Evolutionary conservation across 192 early-diverging fungal species (phyloP).

Genomic region (Rhizophlyctis rosea): DNA sequence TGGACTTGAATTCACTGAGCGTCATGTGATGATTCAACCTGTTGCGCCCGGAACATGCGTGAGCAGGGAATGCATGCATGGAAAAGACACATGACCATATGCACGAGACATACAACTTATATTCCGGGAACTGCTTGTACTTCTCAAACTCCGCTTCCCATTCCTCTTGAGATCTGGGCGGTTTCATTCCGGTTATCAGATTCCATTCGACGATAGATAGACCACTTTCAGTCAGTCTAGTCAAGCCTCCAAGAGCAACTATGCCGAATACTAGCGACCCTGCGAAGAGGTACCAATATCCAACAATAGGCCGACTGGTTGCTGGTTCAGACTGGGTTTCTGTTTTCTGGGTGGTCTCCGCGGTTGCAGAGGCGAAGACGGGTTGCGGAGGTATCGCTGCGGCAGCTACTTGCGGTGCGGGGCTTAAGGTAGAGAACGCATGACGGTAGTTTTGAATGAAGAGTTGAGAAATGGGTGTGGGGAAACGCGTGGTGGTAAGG

Average conservation of each 20-base stretch:
- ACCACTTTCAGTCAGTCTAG: constrained; percentile 94
- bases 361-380: no score
- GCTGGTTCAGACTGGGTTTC: no score
- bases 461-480: no score
- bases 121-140: constrained; percentile 98
- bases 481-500: no score
- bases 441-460: no score
- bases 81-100: no score
- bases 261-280: constrained; percentile 89
- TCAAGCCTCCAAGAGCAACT: constrained; percentile 91
- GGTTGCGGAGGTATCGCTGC: no score
- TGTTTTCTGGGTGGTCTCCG: no score
- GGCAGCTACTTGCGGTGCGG: no score
- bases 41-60: constrained; percentile 1
- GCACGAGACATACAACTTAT: constrained; percentile 79
- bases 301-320: no score
- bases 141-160: constrained; percentile 96
- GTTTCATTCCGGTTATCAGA: constrained; percentile 87
- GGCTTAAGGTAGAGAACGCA: no score
- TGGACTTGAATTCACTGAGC: constrained; percentile 90
- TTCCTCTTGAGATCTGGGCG: constrained; percentile 76
- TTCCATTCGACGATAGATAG: constrained; percentile 98
- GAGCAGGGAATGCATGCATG: constrained; percentile 1
- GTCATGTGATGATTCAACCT: constrained; percentile 87
- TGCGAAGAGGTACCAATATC: constrained; percentile 87